Percentiles rank a stretch among this genome's conserved stretches.
These are phyloP conservation scores for Trichophyton schoenleinii DNA, from an alignment of 2,329 filamentous ascomycete species.

Conservation along the genomic window DNA sequence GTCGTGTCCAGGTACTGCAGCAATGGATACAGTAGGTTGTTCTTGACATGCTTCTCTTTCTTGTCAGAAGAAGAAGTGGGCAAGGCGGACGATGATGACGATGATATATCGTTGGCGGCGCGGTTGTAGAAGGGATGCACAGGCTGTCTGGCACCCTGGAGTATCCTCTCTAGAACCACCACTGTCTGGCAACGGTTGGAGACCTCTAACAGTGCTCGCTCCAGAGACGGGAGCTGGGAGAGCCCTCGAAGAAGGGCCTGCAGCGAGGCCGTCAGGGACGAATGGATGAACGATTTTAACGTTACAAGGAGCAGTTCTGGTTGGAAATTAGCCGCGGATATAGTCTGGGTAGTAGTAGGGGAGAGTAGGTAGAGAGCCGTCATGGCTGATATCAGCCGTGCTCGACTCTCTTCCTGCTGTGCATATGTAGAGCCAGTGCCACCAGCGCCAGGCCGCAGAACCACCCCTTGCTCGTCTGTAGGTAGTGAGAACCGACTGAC, in stretches of 20 bases:
- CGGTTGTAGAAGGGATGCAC: conserved; percentile 45
- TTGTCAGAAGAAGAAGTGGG: background rate
- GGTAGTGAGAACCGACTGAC: conserved; percentile 74
- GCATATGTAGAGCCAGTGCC: conserved; percentile 36
- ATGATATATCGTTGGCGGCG: conserved; percentile 17
- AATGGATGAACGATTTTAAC: conserved; percentile 60
- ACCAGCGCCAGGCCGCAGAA: background rate
- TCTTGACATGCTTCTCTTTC: conserved; percentile 13
- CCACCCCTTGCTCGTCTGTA: conserved; percentile 16
- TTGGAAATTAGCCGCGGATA: conserved; percentile 34
- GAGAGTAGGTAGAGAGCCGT: conserved; percentile 71
- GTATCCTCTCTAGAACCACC: conserved; percentile 69
- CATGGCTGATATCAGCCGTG: conserved; percentile 60
- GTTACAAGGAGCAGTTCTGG: conserved; percentile 63
- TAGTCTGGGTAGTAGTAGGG: conserved; percentile 36
- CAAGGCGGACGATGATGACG: conserved; percentile 10
- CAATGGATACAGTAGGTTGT: conserved; percentile 57
- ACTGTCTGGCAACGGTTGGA: conserved; percentile 80
- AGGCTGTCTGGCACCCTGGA: conserved; percentile 56
- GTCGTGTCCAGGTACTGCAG: conserved; percentile 72
- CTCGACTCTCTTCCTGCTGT: conserved; percentile 61
- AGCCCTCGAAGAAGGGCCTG: conserved; percentile 63
- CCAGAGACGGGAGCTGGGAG: conserved; percentile 65
- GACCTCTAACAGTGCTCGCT: conserved; percentile 69
- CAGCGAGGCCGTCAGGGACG: conserved; percentile 60